Evolutionary conservation across 345 rosid species (phyloP).

Genomic region (Brassica cretica): DNA sequence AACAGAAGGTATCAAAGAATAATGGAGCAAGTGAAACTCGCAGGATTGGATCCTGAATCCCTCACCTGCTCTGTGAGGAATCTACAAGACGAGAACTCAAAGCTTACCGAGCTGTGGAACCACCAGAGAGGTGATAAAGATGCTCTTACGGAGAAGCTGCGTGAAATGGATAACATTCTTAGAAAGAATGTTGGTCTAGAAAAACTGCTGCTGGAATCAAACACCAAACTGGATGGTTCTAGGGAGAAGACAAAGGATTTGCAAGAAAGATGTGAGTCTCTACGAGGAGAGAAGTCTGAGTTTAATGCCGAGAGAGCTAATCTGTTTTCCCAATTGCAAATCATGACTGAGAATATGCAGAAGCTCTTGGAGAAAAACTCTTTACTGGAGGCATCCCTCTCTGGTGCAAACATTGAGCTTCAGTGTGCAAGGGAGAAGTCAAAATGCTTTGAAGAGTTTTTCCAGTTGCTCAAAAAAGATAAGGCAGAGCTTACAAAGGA

Average conservation of each 20-base stretch:
- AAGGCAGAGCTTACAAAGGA: constrained; percentile 59
- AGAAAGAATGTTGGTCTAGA: constrained; percentile 64
- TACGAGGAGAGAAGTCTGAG: constrained; percentile 68
- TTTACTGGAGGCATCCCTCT: constrained; percentile 54
- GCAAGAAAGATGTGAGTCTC: constrained; percentile 62
- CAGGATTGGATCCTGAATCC: constrained; percentile 59
- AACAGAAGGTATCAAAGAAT: constrained; percentile 55
- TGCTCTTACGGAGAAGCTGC: constrained; percentile 55
- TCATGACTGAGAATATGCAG: constrained; percentile 73
- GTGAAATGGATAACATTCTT: constrained; percentile 49
- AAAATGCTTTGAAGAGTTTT: constrained; percentile 73
- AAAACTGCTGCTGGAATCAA: constrained; percentile 69
- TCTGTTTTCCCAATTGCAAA: constrained; percentile 77
- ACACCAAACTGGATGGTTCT: constrained; percentile 67
- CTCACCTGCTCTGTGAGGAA: constrained; percentile 58
- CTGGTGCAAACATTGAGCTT: constrained; percentile 74
- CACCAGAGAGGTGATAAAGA: constrained; percentile 50
- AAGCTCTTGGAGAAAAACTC: constrained; percentile 63
- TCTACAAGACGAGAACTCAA: constrained; percentile 64
- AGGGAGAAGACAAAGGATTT: constrained; percentile 57
- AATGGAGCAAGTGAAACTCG: constrained; percentile 64
- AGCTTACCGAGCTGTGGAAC: constrained; percentile 57
- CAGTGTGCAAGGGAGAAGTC: constrained; percentile 66
- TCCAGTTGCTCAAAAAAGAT: constrained; percentile 66
- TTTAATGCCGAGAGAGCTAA: constrained; percentile 71